A percentile compares a stretch with the other conserved stretches of the same genome.
Evolutionary conservation across 306 rosid genomes (phyloP).

Genomic region (Elaeagnus macrophylla): DNA sequence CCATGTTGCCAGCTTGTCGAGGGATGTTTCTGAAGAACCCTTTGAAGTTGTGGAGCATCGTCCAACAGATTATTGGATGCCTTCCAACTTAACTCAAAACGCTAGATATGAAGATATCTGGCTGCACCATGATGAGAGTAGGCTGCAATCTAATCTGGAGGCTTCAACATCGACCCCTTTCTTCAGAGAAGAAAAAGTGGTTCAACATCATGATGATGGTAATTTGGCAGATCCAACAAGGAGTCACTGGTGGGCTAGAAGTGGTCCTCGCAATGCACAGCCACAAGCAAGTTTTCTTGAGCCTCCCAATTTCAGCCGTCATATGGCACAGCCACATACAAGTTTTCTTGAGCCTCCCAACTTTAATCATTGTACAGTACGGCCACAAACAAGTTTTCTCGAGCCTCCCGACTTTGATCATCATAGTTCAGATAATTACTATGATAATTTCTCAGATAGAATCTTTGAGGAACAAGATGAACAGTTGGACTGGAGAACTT

Average conservation of each 20-base stretch:
- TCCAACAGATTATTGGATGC: constrained; percentile 37
- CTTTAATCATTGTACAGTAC: constrained; percentile 29
- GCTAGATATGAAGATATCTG: constrained; percentile 31
- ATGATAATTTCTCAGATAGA: constrained; percentile 47
- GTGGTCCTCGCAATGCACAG: constrained; percentile 19
- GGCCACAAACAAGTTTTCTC: constrained; percentile 55
- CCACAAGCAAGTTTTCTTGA: constrained; percentile 71
- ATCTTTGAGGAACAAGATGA: constrained; percentile 48
- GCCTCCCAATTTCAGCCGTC: constrained; percentile 63
- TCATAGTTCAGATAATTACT: constrained; percentile 16
- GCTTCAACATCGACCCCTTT: constrained; percentile 65
- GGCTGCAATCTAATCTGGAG: constrained; percentile 38
- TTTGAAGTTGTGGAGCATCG: constrained; percentile 28
- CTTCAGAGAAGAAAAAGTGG: constrained; percentile 46
- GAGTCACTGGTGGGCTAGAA: constrained; percentile 87
- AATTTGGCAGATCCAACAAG: constrained; percentile 17
- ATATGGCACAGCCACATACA: constrained; percentile 22
- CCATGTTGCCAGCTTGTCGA: not conserved
- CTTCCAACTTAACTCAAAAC: constrained; percentile 28
- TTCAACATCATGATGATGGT: constrained; percentile 27
- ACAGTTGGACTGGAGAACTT: constrained; percentile 35
- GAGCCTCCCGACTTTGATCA: constrained; percentile 74
- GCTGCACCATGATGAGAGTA: constrained; percentile 24
- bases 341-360: constrained; percentile 92
- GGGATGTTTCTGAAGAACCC: constrained; percentile 31